Evolutionary conservation across 306 rosid genomes (phyloP).

Genomic region (Urtica urens): DNA sequence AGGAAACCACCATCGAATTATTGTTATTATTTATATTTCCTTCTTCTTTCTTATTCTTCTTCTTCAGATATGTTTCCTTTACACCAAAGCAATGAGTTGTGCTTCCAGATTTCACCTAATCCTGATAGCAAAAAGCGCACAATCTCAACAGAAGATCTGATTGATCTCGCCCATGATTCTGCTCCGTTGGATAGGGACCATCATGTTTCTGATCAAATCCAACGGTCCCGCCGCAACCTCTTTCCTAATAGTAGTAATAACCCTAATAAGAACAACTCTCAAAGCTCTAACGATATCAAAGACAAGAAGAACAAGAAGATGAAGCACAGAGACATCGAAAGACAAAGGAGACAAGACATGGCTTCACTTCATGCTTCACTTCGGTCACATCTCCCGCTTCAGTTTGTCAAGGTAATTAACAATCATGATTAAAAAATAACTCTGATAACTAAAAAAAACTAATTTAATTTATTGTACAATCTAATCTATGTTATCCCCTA

Average conservation of each 20-base stretch:
- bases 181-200: constrained; percentile 1
- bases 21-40: not conserved
- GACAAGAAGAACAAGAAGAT: constrained; percentile 28
- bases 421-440: not conserved
- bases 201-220: no score
- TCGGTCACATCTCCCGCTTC: constrained; percentile 35
- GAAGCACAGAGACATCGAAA: constrained; percentile 49
- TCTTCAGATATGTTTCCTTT: constrained; percentile 42
- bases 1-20: not conserved
- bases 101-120: constrained; percentile 39
- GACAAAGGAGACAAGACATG: constrained; percentile 71
- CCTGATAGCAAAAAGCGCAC: constrained; percentile 32
- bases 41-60: not conserved
- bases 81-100: constrained; percentile 53
- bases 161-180: constrained; percentile 25
- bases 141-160: constrained; percentile 36
- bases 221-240: not conserved
- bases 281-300: constrained; percentile 14
- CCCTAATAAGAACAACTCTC: not conserved
- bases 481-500: no score
- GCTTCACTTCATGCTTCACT: constrained; percentile 39
- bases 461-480: not conserved
- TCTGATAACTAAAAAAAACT: not conserved
- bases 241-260: not conserved
- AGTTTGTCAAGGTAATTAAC: constrained; percentile 14